Base-by-base conservation (phyloP, 2,329 filamentous ascomycete species). In the Xylaria sp. region DNA sequence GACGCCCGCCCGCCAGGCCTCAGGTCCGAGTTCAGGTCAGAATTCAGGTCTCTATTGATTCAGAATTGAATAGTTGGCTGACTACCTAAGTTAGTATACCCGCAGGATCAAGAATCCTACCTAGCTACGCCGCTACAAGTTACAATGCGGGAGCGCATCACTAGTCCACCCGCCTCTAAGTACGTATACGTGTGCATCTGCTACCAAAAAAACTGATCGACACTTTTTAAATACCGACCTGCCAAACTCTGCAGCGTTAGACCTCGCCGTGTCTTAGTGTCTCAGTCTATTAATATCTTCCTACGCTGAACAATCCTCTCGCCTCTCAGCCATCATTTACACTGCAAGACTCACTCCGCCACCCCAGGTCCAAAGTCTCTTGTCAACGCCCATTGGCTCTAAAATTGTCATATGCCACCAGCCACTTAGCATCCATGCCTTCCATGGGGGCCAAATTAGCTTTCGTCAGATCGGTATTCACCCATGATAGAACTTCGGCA, bases 351-450 rank as follows among this genome's bases (percentile, higher is more conserved):
- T 52, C 23, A 55, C 43, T 50, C 36, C 56, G 45, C 52, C 52
- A 63, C 45, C 28, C 12, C 18, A 52, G 32, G 3, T 43, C n/a
- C 4, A 10, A 9, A 28, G 7, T 13, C 18, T 18, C 15, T 45
- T 34, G 36, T 63, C 52, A 59, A 52, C 53, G n/a, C n/a, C 50
- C 23, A 57, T 57, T 56, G 13, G 55, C 67, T 50, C 69, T 70
- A 10, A 73, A 52, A 6, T 62, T 48, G 15, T 72, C 70, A 32
- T 75, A 76, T 13, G 69, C 66, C 20, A 32, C 41, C 4, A 69
- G 65, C 80, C 79, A 81, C 15, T 75, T 71, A 13, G 77, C 75
- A 18, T 79, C 75, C 63, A 80, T 77, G 1, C 76, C 76, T 39
- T 68, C 67, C 72, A 81, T 76, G 9, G 60, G 72, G 32, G 73